phyloP scores from a whole-genome alignment of 164 flowering plant genomes.

The Macadamia integrifolia region DNA sequence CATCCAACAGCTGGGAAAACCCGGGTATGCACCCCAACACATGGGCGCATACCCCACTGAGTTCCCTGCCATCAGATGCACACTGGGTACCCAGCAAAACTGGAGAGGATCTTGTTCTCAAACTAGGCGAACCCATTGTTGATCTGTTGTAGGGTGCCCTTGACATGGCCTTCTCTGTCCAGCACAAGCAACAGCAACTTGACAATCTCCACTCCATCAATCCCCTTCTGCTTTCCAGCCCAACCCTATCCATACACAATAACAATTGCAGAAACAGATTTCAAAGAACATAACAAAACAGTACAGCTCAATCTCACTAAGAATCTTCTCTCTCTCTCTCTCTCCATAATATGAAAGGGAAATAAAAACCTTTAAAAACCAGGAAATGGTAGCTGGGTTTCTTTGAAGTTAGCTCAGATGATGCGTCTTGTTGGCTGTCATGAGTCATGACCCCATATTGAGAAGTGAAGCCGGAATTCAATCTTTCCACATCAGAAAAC shows the following conservation, averaged over 20 bases:
- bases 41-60: no score
- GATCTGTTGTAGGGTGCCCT: no score
- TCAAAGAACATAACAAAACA: constrained; percentile 5
- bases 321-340: neutral
- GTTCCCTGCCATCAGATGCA: no score
- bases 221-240: constrained; percentile 25
- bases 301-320: neutral
- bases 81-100: no score
- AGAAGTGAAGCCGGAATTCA: no score
- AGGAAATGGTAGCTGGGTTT: constrained; percentile 17
- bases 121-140: no score
- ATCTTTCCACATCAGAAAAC: constrained; percentile 9
- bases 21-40: no score
- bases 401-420: constrained; percentile 13
- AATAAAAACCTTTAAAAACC: neutral
- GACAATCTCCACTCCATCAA: no score
- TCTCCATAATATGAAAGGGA: neutral
- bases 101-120: no score
- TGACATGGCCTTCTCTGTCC: no score
- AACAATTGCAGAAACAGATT: constrained; percentile 13
- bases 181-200: no score
- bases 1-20: no score
- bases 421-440: constrained; percentile 32
- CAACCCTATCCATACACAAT: constrained; percentile 9
- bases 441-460: constrained; percentile 38